Conservation (phyloP, 306 rosid genomes). For the Trifolium fragiferum region DNA sequence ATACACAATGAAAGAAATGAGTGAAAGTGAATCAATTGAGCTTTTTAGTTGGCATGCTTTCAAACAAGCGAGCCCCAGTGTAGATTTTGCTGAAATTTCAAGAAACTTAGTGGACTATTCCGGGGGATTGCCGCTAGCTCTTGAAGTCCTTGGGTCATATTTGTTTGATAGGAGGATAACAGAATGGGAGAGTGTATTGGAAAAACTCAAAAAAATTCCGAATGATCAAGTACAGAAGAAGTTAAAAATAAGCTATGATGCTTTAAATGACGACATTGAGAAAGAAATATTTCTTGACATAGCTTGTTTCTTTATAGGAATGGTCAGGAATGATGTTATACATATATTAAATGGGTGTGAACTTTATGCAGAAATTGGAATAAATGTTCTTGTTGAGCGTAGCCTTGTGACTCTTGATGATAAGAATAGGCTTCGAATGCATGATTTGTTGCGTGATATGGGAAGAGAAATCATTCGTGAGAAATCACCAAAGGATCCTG, state of each 20-base stretch:
- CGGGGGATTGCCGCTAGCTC: background rate
- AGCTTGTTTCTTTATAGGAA: conserved; percentile 22
- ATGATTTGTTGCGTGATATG: conserved; percentile 1
- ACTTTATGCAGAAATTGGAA: conserved; percentile 6
- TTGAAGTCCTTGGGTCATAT: background rate
- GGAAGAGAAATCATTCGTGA: conserved; percentile 8
- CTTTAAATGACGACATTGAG: background rate
- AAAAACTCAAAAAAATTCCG: background rate
- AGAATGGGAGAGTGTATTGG: background rate
- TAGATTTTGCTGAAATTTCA: background rate
- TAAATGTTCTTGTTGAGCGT: background rate
- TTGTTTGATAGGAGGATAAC: background rate
- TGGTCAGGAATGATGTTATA: conserved; percentile 11
- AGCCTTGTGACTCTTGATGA: background rate
- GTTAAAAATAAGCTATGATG: conserved; percentile 3
- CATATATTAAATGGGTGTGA: background rate
- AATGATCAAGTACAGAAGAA: background rate
- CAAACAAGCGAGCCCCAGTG: background rate
- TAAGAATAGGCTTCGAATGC: background rate
- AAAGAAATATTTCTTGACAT: conserved; percentile 11
- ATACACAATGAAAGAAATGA: background rate
- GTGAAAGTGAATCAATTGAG: background rate
- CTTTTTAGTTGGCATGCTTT: conserved; percentile 9
- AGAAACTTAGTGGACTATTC: background rate
- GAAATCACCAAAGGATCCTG: background rate